Evolutionary conservation across 208 protist species (phyloP).

Genomic region (Leishmania major): DNA sequence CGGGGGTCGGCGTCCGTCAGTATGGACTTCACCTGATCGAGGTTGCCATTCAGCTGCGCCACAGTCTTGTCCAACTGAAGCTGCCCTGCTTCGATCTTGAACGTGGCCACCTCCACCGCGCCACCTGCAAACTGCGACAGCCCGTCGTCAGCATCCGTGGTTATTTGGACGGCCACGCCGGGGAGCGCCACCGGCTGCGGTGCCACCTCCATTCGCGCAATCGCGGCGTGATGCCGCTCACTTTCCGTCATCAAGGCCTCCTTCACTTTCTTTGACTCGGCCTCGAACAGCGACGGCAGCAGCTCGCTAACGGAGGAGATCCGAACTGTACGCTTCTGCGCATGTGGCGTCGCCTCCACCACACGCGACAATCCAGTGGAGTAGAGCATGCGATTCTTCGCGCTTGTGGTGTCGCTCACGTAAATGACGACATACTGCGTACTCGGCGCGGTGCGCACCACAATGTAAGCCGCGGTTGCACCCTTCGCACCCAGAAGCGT

Average conservation of each 20-base stretch:
- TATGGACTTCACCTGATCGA: constrained; percentile 30
- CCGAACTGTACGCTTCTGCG: constrained; percentile 40
- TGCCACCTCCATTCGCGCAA: constrained; percentile 67
- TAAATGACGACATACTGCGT: constrained; percentile 53
- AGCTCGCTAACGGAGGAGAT: constrained; percentile 42
- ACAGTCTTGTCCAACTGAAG: constrained; percentile 26
- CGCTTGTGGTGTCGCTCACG: constrained; percentile 44
- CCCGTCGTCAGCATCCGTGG: constrained; percentile 35
- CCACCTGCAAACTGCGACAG: constrained; percentile 39
- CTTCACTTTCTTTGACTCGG: constrained; percentile 31
- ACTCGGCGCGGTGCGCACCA: constrained; percentile 40
- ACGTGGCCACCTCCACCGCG: constrained; percentile 44
- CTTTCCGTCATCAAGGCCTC: constrained; percentile 78
- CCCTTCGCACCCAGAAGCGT: constrained; percentile 27
- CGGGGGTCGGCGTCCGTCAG: constrained; percentile 38
- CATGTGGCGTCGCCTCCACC: constrained; percentile 20
- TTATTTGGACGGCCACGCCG: constrained; percentile 54
- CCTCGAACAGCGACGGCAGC: constrained; percentile 43
- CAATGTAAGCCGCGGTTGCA: constrained; percentile 42
- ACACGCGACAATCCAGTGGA: constrained; percentile 46
- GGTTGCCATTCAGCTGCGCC: constrained; percentile 14
- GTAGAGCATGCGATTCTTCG: constrained; percentile 73
- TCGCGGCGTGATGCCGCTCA: constrained; percentile 49
- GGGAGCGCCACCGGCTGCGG: constrained; percentile 64
- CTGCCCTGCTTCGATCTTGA: constrained; percentile 39